Evolutionary conservation across 257 asterid genomes (phyloP).

Genomic region (Ligustrum vulgare): DNA sequence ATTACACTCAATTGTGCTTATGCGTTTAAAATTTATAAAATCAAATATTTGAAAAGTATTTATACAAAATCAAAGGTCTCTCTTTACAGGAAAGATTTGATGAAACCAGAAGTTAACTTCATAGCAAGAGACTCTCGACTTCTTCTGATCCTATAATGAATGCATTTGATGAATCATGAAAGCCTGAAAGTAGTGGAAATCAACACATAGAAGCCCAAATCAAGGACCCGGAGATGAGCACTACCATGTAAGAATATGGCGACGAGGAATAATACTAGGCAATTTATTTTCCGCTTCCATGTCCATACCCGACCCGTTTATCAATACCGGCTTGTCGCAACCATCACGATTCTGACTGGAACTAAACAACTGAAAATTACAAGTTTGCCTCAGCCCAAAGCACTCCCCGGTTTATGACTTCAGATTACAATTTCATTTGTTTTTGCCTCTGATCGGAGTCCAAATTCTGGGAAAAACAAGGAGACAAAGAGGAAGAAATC

Average conservation of each 20-base stretch:
- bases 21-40: too few species aligned
- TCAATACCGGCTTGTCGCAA: slow-evolving; percentile 58
- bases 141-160: slow-evolving; percentile 27
- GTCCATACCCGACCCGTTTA: slow-evolving; percentile 37
- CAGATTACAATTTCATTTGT: slow-evolving; percentile 7
- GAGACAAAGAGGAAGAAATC: too few species aligned
- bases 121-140: slow-evolving; percentile 41
- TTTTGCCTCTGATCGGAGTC: too few species aligned
- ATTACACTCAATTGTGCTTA: too few species aligned
- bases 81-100: slow-evolving; percentile 43
- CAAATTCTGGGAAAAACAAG: too few species aligned
- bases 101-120: slow-evolving; percentile 43
- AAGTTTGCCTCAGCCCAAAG: slow-evolving; percentile 69
- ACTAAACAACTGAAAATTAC: slow-evolving; percentile 44
- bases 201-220: slow-evolving; percentile 42
- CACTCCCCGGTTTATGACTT: slow-evolving; percentile 61
- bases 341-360: slow-evolving; percentile 65
- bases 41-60: too few species aligned
- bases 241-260: slow-evolving; percentile 38
- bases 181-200: slow-evolving; percentile 55
- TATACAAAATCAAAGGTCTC: too few species aligned
- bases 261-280: slow-evolving; percentile 40
- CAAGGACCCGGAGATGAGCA: slow-evolving; percentile 40
- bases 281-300: slow-evolving; percentile 36
- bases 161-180: slow-evolving; percentile 41